Conservation (phyloP, 495 filamentous ascomycete genomes). For the Hyaloscypha finlandica region DNA sequence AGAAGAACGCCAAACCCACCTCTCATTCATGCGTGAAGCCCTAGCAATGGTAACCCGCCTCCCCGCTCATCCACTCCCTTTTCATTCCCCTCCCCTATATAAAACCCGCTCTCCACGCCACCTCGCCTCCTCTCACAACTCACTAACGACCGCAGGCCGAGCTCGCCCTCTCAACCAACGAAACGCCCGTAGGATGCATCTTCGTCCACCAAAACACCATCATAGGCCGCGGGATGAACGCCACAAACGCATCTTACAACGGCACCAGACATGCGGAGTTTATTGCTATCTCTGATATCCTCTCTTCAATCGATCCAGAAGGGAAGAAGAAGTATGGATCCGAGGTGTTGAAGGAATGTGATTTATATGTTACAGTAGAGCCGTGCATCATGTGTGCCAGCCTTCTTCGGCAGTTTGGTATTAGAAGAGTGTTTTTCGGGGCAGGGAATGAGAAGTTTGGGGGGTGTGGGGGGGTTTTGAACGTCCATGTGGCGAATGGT, state of each 20-base stretch:
- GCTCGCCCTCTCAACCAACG: constrained; percentile 74
- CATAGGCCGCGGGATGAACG: constrained; percentile 90
- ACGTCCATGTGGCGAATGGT: constrained; percentile 58
- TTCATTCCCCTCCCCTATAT: too few species aligned
- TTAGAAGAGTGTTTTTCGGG: constrained; percentile 89
- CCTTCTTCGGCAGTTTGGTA: constrained; percentile 78
- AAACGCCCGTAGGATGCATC: constrained; percentile 96
- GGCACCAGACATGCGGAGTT: constrained; percentile 96
- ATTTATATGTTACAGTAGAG: constrained; percentile 95
- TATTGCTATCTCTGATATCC: constrained; percentile 63
- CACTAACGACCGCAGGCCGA: constrained; percentile 56
- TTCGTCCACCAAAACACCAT: constrained; percentile 67
- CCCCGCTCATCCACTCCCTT: background rate
- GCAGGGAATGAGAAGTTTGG: constrained; percentile 95
- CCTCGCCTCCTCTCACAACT: constrained; percentile 1
- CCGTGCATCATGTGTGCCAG: constrained; percentile 98
- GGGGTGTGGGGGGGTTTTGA: constrained; percentile 88
- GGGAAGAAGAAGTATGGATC: constrained; percentile 30
- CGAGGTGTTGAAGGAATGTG: constrained; percentile 65
- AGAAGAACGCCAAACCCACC: constrained; percentile 41
- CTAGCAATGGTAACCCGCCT: constrained; percentile 58
- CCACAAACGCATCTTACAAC: constrained; percentile 83
- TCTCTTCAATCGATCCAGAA: background rate
- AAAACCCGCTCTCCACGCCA: too few species aligned
- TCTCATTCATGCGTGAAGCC: constrained; percentile 70